Conservation (phyloP, 768 basidiomycete genomes). For the Hygrophoropsis aurantiaca region DNA sequence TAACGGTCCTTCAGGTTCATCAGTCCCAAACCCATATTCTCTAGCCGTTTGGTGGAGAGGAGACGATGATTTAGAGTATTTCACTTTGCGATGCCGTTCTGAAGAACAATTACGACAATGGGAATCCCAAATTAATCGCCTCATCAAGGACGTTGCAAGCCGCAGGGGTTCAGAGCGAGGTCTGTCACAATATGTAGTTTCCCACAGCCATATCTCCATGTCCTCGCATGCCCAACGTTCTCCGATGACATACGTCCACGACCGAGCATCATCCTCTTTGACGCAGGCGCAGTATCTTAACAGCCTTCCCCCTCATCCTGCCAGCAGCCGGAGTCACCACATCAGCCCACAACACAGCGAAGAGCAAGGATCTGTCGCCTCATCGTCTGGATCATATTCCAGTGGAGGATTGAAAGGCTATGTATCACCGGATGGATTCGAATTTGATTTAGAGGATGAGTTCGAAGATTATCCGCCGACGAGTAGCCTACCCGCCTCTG, state of each 20-base stretch:
- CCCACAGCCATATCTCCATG: conserved; percentile 40
- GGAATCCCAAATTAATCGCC: conserved; percentile 85
- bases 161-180: conserved; percentile 69
- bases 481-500: conserved; percentile 44
- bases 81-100: conserved; percentile 88
- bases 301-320: conserved; percentile 32
- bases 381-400: conserved; percentile 30
- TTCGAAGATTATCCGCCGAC: conserved; percentile 72
- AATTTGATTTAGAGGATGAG: conserved; percentile 72
- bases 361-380: conserved; percentile 32
- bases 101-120: conserved; percentile 93
- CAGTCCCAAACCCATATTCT: conserved; percentile 61
- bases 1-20: conserved; percentile 38
- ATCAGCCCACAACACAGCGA: conserved; percentile 40
- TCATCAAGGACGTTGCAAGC: conserved; percentile 76
- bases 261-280: conserved; percentile 35
- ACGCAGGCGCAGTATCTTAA: conserved; percentile 30
- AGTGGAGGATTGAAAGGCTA: conserved; percentile 31
- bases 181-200: conserved; percentile 48
- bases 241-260: conserved; percentile 35
- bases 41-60: conserved; percentile 94
- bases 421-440: conserved; percentile 67
- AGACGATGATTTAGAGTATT: conserved; percentile 90
- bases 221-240: conserved; percentile 36
- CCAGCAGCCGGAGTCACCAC: conserved; percentile 32